Evolutionary conservation across 1,139 yeast species (phyloP), one percentile per base, ranked within the genome.

Genomic region (Candida sp.): DNA sequence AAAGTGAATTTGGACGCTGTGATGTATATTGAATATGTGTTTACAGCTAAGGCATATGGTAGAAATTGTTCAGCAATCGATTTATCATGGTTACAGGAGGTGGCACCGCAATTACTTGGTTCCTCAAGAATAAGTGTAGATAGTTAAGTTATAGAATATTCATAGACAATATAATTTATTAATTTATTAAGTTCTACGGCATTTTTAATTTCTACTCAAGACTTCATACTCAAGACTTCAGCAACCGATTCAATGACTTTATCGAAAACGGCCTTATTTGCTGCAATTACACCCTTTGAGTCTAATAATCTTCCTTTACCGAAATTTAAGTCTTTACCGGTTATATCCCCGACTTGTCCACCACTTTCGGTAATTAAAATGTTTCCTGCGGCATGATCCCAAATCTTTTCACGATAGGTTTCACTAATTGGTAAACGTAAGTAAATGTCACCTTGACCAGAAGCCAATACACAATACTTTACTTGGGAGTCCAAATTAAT

Each of bases 331-430:
- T 64, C 64, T 32, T 73, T 70, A 8, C 97, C 96, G 45, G 77
- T 62, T 58, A 91, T 81, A 60, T 93, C 99, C 11, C 95, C 82
- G 23, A 93, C 98, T 43, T 71, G 64, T 6, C 99, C 99, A 38
- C 98, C 98, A 54, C 95, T 87, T 64, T 95, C 99, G 33, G 79
- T 75, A 36, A 95, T 82, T 51, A 93, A 77, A 9, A 91, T 73
- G 54, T 87, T 85, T 5, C 99, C 99, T 2, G 97, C 96, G 22
- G 98, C 98, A 62, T 93, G 99, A 64, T 93, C 99, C 99, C 99
- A 93, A 48, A 93, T 90, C 67, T 95, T 93, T 61, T 93, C 99
- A 56, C 88, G 79, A 63, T 91, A 93, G 3, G 77, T 67, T 42
- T 80, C 76, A 51, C 78, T 82, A 39, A 84, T 80, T 9, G 99